Conservation (phyloP, 148 eudicot species). For the Vaccinium vitisidaea region DNA sequence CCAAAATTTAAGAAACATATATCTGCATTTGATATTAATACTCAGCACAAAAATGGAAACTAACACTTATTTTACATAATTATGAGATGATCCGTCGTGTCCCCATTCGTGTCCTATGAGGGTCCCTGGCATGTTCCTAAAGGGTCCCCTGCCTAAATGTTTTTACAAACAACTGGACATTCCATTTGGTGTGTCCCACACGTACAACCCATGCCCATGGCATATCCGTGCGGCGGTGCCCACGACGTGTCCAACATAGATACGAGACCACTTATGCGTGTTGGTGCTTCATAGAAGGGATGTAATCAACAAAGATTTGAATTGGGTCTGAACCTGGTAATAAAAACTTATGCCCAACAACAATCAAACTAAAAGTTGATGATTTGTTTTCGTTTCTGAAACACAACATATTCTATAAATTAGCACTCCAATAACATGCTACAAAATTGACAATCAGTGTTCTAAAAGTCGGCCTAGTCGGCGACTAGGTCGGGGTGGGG, state of each 20-base stretch:
- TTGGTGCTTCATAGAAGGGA: not conserved
- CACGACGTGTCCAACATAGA: not conserved
- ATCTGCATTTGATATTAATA: not conserved
- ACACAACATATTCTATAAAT: not conserved
- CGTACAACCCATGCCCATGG: not conserved
- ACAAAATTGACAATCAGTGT: not conserved
- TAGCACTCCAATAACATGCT: not conserved
- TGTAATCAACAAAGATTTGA: not conserved
- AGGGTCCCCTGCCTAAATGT: not conserved
- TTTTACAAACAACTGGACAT: not conserved
- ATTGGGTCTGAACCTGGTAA: not conserved
- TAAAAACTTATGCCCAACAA: not conserved
- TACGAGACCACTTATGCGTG: not conserved
- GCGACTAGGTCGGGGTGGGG: too few species aligned
- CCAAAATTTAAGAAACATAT: too few species aligned
- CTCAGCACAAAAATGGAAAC: not conserved
- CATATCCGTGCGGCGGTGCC: not conserved
- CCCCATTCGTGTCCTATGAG: not conserved
- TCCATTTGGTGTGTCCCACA: not conserved
- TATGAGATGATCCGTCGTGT: not conserved
- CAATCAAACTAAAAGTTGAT: not conserved
- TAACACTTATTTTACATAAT: not conserved
- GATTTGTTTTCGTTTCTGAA: not conserved
- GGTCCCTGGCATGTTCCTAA: not conserved
- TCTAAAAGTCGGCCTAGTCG: too few species aligned